Evolutionary conservation across 1,284 basidiomycete genomes (phyloP).

Genomic region (Melampsora larici-populina): DNA sequence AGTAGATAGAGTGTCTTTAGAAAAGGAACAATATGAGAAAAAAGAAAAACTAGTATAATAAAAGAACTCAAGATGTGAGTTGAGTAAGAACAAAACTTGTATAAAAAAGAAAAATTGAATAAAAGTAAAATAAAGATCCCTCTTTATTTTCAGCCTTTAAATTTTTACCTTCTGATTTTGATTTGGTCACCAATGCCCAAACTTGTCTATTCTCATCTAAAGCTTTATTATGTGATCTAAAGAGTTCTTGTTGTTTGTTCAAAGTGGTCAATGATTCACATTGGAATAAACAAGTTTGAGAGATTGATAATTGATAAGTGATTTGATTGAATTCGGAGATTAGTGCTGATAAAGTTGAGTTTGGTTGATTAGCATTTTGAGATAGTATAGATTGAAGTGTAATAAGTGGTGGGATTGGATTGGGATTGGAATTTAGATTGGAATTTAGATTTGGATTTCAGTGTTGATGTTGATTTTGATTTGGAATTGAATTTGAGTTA

Average conservation of each 20-base stretch:
- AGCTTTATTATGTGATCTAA: conserved; percentile 6
- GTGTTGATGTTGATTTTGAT: not conserved
- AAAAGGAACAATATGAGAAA: too few relatives aligned
- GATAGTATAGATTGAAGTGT: not conserved
- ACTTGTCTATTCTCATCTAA: conserved; percentile 40
- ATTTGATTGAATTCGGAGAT: not conserved
- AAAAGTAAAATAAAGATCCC: too few relatives aligned
- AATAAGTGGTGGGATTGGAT: not conserved
- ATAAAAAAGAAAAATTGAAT: too few relatives aligned
- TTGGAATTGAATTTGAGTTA: not conserved
- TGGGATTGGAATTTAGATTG: not conserved
- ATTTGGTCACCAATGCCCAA: conserved; percentile 35
- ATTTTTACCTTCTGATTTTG: conserved; percentile 21
- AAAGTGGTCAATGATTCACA: not conserved
- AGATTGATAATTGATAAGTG: not conserved
- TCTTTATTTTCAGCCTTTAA: conserved; percentile 35
- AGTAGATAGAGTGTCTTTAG: too few relatives aligned
- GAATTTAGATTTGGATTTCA: not conserved
- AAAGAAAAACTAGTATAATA: too few relatives aligned
- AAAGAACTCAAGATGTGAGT: too few relatives aligned
- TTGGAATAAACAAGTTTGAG: not conserved
- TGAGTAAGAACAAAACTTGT: too few relatives aligned
- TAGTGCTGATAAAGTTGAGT: not conserved
- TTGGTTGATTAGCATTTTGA: not conserved
- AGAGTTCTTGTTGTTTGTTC: not conserved